Evolutionary conservation across 1,139 yeast species (phyloP).

Genomic region (Suhomyces ambrosiae): DNA sequence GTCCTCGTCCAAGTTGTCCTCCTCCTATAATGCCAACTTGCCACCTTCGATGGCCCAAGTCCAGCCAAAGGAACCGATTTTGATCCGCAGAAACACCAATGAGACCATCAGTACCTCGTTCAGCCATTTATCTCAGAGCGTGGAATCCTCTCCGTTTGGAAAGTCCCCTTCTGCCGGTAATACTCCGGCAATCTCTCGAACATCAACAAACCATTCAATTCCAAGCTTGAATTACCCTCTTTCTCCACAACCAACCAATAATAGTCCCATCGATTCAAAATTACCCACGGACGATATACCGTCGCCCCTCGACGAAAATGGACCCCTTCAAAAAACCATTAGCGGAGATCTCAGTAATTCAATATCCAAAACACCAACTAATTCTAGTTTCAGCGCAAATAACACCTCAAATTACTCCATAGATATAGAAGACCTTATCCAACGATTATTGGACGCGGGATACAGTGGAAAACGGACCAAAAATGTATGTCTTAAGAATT

Average conservation of each 20-base stretch:
- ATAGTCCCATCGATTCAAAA: no score
- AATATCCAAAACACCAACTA: slow-evolving; percentile 15
- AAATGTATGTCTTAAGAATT: slow-evolving; percentile 80
- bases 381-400: slow-evolving; percentile 14
- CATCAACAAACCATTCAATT: slow-evolving; percentile 41
- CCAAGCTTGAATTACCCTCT: slow-evolving; percentile 25
- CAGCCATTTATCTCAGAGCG: slow-evolving; percentile 12
- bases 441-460: slow-evolving; percentile 89
- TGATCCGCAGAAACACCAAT: slow-evolving; percentile 46
- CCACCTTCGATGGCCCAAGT: slow-evolving; percentile 73
- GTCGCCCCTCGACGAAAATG: slow-evolving; percentile 17
- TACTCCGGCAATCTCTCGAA: slow-evolving; percentile 24
- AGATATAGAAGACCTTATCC: slow-evolving; percentile 87
- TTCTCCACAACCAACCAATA: slow-evolving; percentile 29
- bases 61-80: slow-evolving; percentile 70
- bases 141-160: slow-evolving; percentile 13
- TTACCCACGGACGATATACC: slow-evolving; percentile 10
- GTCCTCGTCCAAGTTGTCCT: slow-evolving; percentile 14
- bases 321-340: slow-evolving; percentile 9
- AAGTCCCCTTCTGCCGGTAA: slow-evolving; percentile 12
- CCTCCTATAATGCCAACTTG: slow-evolving; percentile 26
- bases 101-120: slow-evolving; percentile 20
- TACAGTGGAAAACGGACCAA: slow-evolving; percentile 92
- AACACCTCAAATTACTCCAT: slow-evolving; percentile 40
- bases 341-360: no score